Evolutionary conservation across 768 basidiomycete species (phyloP).

Genomic region (Boletus rex-veris): DNA sequence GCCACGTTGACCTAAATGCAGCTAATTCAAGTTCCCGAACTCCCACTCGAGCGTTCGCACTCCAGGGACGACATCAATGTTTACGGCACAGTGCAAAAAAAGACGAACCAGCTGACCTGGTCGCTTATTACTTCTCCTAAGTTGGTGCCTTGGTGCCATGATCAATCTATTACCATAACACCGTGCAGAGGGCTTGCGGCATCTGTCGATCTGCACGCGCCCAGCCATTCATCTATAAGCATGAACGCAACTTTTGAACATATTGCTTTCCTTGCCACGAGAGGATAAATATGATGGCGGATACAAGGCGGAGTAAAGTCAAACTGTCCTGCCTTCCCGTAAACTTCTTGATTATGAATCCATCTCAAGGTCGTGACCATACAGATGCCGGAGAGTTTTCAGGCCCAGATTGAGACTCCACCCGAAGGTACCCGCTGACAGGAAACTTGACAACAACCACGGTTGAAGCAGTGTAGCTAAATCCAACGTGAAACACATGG

Average conservation of each 20-base stretch:
- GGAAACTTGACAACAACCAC: too few species aligned
- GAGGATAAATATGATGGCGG: not conserved
- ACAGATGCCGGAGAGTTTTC: not conserved
- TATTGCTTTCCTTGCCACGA: not conserved
- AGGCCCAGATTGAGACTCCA: not conserved
- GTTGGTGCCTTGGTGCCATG: not conserved
- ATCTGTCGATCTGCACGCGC: not conserved
- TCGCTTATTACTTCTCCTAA: not conserved
- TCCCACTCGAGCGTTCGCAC: conserved; percentile 1
- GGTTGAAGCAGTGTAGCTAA: too few species aligned
- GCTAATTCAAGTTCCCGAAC: not conserved
- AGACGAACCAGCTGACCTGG: conserved; percentile 7
- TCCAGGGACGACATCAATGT: conserved; percentile 15
- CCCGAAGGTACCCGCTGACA: not conserved
- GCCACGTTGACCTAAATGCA: conserved; percentile 12
- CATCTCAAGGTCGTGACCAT: too few species aligned
- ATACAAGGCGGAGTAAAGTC: not conserved
- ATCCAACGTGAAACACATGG: conserved; percentile 4
- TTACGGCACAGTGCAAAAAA: conserved; percentile 13
- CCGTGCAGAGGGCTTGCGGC: not conserved
- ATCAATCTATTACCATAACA: not conserved
- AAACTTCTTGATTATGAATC: too few species aligned
- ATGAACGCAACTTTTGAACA: not conserved
- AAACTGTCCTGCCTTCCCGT: too few species aligned
- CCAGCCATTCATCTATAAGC: not conserved